Evolutionary conservation across 192 early-diverging fungal species (phyloP).

Genomic region (Podila minutissima): DNA sequence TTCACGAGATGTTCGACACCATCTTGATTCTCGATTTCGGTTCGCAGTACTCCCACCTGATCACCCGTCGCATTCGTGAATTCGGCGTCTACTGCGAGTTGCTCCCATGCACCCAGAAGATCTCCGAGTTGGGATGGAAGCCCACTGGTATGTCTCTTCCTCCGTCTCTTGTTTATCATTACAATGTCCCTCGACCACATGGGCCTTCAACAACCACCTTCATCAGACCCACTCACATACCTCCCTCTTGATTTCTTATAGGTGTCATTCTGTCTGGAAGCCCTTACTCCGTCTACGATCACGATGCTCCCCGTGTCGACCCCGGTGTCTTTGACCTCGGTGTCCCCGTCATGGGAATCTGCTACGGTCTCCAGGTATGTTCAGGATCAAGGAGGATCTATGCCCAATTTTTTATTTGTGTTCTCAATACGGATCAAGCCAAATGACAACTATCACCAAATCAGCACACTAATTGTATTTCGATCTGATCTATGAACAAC

Average conservation of each 20-base stretch:
- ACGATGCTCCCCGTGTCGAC: conserved; percentile 94
- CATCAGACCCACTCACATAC: neutral
- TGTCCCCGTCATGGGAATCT: conserved; percentile 96
- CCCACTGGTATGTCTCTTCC: conserved; percentile 76
- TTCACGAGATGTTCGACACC: conserved; percentile 91
- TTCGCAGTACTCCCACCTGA: conserved; percentile 98
- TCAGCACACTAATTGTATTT: neutral
- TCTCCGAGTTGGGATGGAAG: conserved; percentile 92
- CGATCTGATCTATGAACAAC: neutral
- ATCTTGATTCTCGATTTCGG: conserved; percentile 99
- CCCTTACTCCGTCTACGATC: conserved; percentile 97
- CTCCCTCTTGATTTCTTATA: conserved; percentile 13
- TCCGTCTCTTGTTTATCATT: neutral
- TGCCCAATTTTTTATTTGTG: conserved; percentile 16
- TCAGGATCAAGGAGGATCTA: conserved; percentile 1
- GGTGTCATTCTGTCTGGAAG: conserved; percentile 95
- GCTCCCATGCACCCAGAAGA: conserved; percentile 95
- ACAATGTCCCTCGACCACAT: neutral
- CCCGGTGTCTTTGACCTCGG: conserved; percentile 87
- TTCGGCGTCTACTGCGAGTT: conserved; percentile 99
- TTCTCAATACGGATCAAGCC: conserved; percentile 2
- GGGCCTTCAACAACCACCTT: neutral
- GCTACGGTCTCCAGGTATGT: conserved; percentile 92
- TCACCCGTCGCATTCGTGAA: conserved; percentile 95
- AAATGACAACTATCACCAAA: neutral